Conservation (phyloP, 1,284 basidiomycete genomes). For the Leccinum solheimii region DNA sequence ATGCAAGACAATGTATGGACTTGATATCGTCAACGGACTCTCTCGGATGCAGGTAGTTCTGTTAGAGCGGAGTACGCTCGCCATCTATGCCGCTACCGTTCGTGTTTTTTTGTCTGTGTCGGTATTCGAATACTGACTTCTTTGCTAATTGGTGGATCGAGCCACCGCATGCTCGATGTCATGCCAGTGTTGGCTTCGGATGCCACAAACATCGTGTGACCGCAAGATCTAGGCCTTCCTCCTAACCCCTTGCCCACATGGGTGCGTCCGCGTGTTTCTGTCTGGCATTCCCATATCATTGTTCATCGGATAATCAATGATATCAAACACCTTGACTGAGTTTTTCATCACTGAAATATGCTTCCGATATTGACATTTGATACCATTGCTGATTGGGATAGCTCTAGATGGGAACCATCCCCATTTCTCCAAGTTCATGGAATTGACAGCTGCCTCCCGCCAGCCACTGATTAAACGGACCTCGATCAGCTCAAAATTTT, state of each 20-base stretch:
- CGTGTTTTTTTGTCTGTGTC: neutral
- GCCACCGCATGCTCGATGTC: neutral
- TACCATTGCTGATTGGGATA: neutral
- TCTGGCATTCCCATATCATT: neutral
- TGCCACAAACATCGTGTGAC: neutral
- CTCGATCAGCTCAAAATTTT: neutral
- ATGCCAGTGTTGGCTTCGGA: neutral
- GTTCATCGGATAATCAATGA: neutral
- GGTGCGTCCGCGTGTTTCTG: neutral
- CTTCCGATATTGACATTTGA: neutral
- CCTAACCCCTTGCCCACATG: neutral
- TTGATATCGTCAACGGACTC: neutral
- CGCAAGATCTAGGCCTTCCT: neutral
- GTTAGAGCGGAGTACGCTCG: neutral
- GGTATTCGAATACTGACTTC: neutral
- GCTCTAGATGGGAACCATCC: neutral
- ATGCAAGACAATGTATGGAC: neutral
- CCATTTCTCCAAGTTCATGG: neutral
- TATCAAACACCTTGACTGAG: neutral
- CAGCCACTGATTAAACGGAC: neutral
- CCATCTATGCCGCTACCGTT: neutral
- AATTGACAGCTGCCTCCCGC: neutral
- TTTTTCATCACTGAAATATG: neutral
- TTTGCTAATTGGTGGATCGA: neutral
- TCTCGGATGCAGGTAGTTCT: neutral